These are phyloP conservation scores for Coniferiporia weirii DNA, from an alignment of 1,284 basidiomycete genomes.

Conservation along the genomic window DNA sequence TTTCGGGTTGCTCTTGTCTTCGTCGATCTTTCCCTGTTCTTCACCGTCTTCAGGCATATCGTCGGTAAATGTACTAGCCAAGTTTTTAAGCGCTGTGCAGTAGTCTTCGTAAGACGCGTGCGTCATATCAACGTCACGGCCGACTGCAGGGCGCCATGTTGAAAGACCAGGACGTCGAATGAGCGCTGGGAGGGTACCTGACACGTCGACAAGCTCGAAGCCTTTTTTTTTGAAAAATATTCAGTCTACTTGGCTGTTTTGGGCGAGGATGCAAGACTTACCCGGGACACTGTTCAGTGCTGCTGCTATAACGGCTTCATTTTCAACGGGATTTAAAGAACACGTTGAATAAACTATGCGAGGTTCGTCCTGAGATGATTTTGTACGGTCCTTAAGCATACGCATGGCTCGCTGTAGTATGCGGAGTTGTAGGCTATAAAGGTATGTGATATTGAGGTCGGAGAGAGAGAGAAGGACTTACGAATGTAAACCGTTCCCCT, in stretches of 20 bases:
- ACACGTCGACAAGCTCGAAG: conserved; percentile 81
- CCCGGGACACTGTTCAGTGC: conserved; percentile 72
- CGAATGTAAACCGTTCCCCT: conserved; percentile 90
- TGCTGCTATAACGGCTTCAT: conserved; percentile 92
- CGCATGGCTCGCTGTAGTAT: conserved; percentile 92
- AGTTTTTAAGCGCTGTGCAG: conserved; percentile 42
- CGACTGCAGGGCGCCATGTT: conserved; percentile 67
- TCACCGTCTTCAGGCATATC: neutral
- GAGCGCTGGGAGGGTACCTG: conserved; percentile 65
- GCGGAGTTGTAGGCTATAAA: conserved; percentile 76
- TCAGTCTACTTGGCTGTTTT: conserved; percentile 1
- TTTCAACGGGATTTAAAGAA: conserved; percentile 95
- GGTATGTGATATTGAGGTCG: neutral
- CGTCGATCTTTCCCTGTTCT: neutral
- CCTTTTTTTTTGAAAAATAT: conserved; percentile 35
- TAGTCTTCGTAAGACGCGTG: conserved; percentile 56
- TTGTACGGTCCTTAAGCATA: conserved; percentile 66
- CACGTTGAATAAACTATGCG: conserved; percentile 98
- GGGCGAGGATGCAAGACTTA: conserved; percentile 27
- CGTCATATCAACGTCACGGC: conserved; percentile 37
- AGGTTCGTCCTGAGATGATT: conserved; percentile 37
- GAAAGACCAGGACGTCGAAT: conserved; percentile 72
- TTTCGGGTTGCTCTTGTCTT: neutral
- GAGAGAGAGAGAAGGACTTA: conserved; percentile 33
- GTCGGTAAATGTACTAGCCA: neutral